These are phyloP conservation scores for Penicillium pancosmium DNA, from an alignment of 495 filamentous ascomycete species.

Conservation along the genomic window DNA sequence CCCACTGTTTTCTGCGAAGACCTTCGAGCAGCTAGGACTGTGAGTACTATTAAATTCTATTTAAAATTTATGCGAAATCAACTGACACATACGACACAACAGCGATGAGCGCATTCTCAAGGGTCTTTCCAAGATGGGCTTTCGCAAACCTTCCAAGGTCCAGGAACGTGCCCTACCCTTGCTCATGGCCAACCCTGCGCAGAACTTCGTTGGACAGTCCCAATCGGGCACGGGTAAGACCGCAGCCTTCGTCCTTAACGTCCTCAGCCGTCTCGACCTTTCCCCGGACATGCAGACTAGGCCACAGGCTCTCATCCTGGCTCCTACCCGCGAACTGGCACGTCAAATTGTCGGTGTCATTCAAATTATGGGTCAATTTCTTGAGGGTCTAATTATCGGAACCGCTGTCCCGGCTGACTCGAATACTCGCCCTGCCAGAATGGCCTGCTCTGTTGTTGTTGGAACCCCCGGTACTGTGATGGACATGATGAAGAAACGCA, in stretches of 20 bases:
- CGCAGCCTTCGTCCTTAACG: slow-evolving; percentile 91
- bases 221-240: slow-evolving; percentile 99
- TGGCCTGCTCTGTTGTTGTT: slow-evolving; percentile 77
- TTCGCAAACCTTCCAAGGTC: slow-evolving; percentile 94
- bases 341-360: slow-evolving; percentile 91
- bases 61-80: no score
- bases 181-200: slow-evolving; percentile 77
- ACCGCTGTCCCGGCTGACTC: slow-evolving; percentile 80
- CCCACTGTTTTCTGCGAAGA: slow-evolving; percentile 81
- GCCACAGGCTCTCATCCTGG: slow-evolving; percentile 88
- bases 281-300: slow-evolving; percentile 46
- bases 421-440: slow-evolving; percentile 56
- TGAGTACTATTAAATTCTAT: slow-evolving; percentile 43
- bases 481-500: slow-evolving; percentile 76
- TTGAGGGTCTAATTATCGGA: slow-evolving; percentile 67
- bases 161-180: slow-evolving; percentile 92
- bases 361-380: slow-evolving; percentile 77
- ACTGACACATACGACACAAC: slow-evolving; percentile 14
- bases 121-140: slow-evolving; percentile 78
- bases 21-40: slow-evolving; percentile 86
- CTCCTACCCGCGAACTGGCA: slow-evolving; percentile 91
- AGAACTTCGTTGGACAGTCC: slow-evolving; percentile 94
- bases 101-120: slow-evolving; percentile 57
- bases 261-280: slow-evolving; percentile 81
- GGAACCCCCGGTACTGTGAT: slow-evolving; percentile 93